Base-by-base conservation (phyloP, 225 moss, liverwort and hornwort species). In the Rhytidiadelphus loreus region DNA sequence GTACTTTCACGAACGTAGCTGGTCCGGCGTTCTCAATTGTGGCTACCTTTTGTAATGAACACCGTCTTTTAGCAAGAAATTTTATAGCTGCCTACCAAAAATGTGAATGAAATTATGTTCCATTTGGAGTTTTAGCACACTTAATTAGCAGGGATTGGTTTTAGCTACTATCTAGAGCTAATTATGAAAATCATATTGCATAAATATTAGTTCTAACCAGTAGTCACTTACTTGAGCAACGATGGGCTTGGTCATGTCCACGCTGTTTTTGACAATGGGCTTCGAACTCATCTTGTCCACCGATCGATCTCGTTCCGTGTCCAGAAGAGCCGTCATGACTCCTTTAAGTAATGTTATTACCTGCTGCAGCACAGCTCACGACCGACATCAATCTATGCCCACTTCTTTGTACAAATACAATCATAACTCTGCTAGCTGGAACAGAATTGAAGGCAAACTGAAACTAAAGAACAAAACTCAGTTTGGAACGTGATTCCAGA, bases 181-280 rank as follows among this genome's bases (percentile, higher is more conserved):
- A 46, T 7, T 46, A 46, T 46, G 9, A 46, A 46, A 46, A 46
- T 46, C 46, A 46, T 9, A 46, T 46, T 46, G 46, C 46, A 46
- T 7, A 46, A 7, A 46, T 46, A 46, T n/a, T n/a, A n/a, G n/a
- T n/a, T n/a, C n/a, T n/a, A 33, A 33, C 21, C 3, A 16, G 12
- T 13, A 13, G 46, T 32, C 21, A 33, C 90, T 88, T 81, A 90
- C 92, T 88, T 90, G 92, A 62, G 90, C 80, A 62, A 92, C 90
- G 14, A 88, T 13, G 57, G 88, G 88, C 48, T 90, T 92, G 50
- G 86, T 77, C 88, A 87, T 61, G 63, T 90, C 88, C 44, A 72
- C 71, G 16, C 46, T 78, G 78, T 4, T 7, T 78, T 78, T 78
- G 39, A 24, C 56, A 56, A 26, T 39, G 53, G 82, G 84, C 62